Base-by-base conservation (phyloP, 2,329 filamentous ascomycete species). In the Penicillium sp. region DNA sequence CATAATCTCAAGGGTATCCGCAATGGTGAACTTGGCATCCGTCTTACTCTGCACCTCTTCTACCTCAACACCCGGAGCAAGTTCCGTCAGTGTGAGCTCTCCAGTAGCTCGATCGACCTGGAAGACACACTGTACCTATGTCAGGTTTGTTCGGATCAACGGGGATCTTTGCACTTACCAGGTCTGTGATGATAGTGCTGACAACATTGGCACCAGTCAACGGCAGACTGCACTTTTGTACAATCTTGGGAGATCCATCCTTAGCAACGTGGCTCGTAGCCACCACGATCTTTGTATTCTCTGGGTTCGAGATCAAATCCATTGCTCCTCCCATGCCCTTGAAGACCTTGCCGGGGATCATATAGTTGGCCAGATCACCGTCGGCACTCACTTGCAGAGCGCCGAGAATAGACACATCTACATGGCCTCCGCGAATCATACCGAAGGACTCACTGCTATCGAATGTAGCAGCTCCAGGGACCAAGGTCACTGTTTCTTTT, bases 301-400 rank as follows among this genome's bases (percentile, higher is more conserved):
- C 84, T 0, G 87, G 87, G 73, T 89, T 89, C 37, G 84, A 86
- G 11, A 89, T 85, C 8, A 89, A 76, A 69, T 89, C 87, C 87
- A 89, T 89, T 18, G 87, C 87, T 29, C 87, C 87, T 58, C 90
- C 90, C 86, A 95, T 94, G 18, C 90, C 90, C 80, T 94, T 94
- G 75, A 92, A 72, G 11, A 90, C 85, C 74, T 93, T 94, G 24
- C 90, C 90, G 0, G 90, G 90, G 60, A 95, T 89, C 88, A 94
- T 94, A 80, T 90, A 95, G 75, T 94, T 94, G 44, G 90, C 90
- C 51, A 95, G 76, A 69, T 95, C 90, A 26, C 90, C 90, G 2
- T 83, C 80, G 0, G 89, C 89, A 61, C 85, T 88, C 22, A 94
- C 90, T 76, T 95, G 89, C 62, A 93, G 84, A 2, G 90, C 88